A percentile compares a stretch with the other conserved stretches of the same genome.
phyloP scores from a whole-genome alignment of 1,284 basidiomycete species.

The Acaromyces ingoldii region DNA sequence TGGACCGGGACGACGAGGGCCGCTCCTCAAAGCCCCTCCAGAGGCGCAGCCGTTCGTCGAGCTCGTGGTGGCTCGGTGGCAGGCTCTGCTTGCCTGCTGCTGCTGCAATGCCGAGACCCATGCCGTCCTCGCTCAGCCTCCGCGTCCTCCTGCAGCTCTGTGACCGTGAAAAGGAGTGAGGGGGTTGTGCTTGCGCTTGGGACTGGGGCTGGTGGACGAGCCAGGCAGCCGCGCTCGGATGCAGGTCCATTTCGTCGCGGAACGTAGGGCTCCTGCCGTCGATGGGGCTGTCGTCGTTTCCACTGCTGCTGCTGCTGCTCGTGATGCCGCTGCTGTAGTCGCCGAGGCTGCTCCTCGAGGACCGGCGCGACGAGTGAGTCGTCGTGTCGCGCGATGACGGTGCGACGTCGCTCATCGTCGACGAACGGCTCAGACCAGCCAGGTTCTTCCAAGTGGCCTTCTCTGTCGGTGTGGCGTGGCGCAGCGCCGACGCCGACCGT shows the following conservation, averaged over 20 bases:
- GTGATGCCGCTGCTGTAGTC: neutral
- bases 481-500: slow-evolving; percentile 6
- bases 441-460: slow-evolving; percentile 18
- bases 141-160: slow-evolving; percentile 19
- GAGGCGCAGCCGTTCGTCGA: neutral
- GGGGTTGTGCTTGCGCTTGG: too few relatives aligned
- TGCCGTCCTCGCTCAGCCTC: slow-evolving; percentile 31
- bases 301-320: neutral
- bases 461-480: slow-evolving; percentile 24
- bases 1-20: neutral
- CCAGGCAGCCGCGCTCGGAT: neutral
- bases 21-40: neutral
- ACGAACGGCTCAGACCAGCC: neutral
- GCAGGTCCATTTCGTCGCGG: slow-evolving; percentile 10
- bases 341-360: neutral
- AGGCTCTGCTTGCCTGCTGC: slow-evolving; percentile 1
- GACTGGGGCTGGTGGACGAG: slow-evolving; percentile 4
- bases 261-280: neutral
- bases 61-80: neutral
- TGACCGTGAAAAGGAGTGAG: slow-evolving; percentile 16
- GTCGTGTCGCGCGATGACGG: neutral
- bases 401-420: too few relatives aligned
- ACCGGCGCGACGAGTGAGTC: neutral
- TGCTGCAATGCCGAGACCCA: slow-evolving; percentile 11
- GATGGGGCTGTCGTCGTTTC: slow-evolving; percentile 15